Conservation (phyloP, 345 rosid species). For the Cardamine chenopodiifolia region DNA sequence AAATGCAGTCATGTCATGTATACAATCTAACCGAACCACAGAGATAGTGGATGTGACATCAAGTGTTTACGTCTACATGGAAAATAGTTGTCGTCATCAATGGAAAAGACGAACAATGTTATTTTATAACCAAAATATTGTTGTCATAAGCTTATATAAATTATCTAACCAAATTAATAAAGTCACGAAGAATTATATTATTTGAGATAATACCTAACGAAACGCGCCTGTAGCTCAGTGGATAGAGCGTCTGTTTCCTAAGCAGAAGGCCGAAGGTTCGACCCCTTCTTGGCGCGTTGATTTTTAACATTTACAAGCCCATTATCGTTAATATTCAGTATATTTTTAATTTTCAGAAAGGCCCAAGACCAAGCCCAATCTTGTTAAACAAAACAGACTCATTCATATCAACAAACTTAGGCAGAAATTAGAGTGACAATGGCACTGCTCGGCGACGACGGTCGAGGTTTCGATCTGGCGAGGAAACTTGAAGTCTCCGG, state of each 20-base stretch:
- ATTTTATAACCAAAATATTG: not conserved
- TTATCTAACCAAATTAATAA: too few species aligned
- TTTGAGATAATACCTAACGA: too few species aligned
- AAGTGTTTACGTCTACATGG: constrained; percentile 18
- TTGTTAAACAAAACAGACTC: not conserved
- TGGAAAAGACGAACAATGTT: not conserved
- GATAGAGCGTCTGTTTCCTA: constrained; percentile 99
- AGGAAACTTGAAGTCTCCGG: constrained; percentile 69
- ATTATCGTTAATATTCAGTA: too few species aligned
- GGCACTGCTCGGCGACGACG: constrained; percentile 93
- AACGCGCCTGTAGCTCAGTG: constrained; percentile 91
- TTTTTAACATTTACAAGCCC: not conserved
- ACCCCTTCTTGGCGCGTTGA: constrained; percentile 82
- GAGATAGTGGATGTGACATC: constrained; percentile 30
- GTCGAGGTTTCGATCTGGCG: constrained; percentile 83
- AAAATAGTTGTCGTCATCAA: constrained; percentile 6
- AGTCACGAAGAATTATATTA: too few species aligned
- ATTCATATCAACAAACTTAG: not conserved
- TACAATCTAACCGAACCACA: constrained; percentile 33
- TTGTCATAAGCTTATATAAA: not conserved
- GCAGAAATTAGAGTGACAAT: constrained; percentile 39
- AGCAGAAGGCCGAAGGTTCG: constrained; percentile 97
- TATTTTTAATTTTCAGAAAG: too few species aligned
- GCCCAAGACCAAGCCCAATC: constrained; percentile 4
- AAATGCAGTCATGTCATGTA: not conserved